A percentile compares a stretch with the other conserved stretches of the same genome.
phyloP scores from a whole-genome alignment of 192 early-diverging fungal species.

The Coemansia sp. region DNA sequence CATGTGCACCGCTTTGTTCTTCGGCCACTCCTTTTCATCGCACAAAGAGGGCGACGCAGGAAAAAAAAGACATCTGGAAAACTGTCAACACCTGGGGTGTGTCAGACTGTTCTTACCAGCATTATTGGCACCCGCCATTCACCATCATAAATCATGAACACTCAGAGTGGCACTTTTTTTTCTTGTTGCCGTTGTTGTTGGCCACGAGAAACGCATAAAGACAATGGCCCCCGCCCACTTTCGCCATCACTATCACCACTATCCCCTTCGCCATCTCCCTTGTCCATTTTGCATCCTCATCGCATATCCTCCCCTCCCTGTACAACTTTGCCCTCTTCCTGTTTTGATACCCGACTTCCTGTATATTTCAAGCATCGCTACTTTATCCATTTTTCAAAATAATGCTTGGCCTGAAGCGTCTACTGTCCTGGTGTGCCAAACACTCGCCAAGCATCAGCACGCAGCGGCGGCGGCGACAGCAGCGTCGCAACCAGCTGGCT shows the following conservation, averaged over 20 bases:
- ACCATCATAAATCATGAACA: no score
- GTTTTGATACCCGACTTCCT: background rate
- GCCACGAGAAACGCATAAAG: no score
- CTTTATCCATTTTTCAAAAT: background rate
- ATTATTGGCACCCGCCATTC: no score
- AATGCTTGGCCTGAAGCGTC: slow-evolving; percentile 27
- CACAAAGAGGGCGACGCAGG: background rate
- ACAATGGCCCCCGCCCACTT: no score
- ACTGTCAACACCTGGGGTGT: no score
- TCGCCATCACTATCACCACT: no score
- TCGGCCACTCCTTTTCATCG: background rate
- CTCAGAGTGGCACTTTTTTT: no score
- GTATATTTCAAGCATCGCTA: background rate
- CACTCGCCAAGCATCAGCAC: slow-evolving; percentile 11
- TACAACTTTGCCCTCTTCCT: background rate
- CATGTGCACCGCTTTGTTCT: slow-evolving; percentile 1
- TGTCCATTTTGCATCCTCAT: slow-evolving; percentile 9
- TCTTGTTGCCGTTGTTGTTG: no score
- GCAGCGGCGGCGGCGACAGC: background rate
- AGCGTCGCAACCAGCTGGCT: slow-evolving; percentile 21
- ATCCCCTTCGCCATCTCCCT: background rate
- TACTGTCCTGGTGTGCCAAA: slow-evolving; percentile 38
- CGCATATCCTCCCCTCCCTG: background rate
- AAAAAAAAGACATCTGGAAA: no score
- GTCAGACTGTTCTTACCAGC: no score